Conservation (phyloP, 2,329 filamentous ascomycete species). For the Talaromyces sp. region DNA sequence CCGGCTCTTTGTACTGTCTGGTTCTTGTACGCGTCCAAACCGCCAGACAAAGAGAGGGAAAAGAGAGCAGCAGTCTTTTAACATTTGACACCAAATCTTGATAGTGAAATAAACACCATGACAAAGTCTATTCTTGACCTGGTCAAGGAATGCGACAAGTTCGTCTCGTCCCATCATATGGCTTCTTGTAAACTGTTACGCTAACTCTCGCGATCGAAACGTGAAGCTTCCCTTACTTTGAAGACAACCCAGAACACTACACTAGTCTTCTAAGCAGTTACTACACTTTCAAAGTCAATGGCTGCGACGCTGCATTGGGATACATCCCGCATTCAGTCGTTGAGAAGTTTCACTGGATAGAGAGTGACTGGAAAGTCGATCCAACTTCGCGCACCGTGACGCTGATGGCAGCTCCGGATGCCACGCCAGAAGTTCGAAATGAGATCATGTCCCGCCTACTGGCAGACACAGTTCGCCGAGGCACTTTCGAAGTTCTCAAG, state of each 20-base stretch:
- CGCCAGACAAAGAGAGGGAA: background rate
- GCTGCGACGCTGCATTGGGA: conserved; percentile 59
- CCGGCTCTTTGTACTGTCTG: background rate
- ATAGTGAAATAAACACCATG: background rate
- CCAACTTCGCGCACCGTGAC: conserved; percentile 55
- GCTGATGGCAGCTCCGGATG: conserved; percentile 49
- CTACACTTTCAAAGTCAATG: conserved; percentile 61
- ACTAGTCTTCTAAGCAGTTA: conserved; percentile 49
- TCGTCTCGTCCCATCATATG: conserved; percentile 8
- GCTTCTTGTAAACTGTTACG: background rate
- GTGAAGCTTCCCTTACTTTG: conserved; percentile 69
- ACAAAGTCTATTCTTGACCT: conserved; percentile 39
- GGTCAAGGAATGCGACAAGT: conserved; percentile 53
- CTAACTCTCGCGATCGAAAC: background rate
- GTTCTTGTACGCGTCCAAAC: background rate
- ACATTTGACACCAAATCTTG: background rate
- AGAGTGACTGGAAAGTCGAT: conserved; percentile 56
- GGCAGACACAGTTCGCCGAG: conserved; percentile 61
- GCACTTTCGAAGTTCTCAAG: conserved; percentile 65
- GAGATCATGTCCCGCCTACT: conserved; percentile 52
- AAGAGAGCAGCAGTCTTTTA: background rate
- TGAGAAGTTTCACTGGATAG: conserved; percentile 41
- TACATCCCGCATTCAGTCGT: conserved; percentile 49
- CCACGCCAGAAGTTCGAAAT: conserved; percentile 59
- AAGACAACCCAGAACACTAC: conserved; percentile 53